Conservation (phyloP, 805 yeast species). For the Groenewaldozyma salmanticensis region DNA sequence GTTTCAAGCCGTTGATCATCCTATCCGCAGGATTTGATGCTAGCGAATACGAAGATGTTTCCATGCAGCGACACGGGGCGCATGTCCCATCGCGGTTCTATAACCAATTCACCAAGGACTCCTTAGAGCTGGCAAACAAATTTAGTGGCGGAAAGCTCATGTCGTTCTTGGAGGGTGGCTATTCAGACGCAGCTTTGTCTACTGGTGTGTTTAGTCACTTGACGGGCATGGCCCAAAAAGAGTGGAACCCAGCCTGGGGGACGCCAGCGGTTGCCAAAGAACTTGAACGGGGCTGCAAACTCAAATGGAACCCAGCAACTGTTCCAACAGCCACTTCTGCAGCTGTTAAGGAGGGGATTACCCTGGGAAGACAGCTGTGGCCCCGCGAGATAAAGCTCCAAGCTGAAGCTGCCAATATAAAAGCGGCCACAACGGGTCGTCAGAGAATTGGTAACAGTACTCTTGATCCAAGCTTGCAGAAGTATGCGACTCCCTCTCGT, state of each 20-base stretch:
- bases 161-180: conserved; percentile 77
- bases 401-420: conserved; percentile 8
- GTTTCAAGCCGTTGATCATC: conserved; percentile 51
- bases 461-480: not conserved
- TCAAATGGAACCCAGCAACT: conserved; percentile 38
- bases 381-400: conserved; percentile 16
- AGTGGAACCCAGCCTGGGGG: conserved; percentile 61
- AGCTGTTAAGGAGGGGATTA: conserved; percentile 23
- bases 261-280: conserved; percentile 52
- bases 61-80: conserved; percentile 78
- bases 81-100: conserved; percentile 77
- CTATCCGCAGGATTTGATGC: conserved; percentile 87
- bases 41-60: conserved; percentile 68
- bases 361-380: conserved; percentile 25
- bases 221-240: conserved; percentile 51
- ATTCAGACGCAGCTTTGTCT: conserved; percentile 68
- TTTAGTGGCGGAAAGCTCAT: conserved; percentile 52
- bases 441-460: conserved; percentile 2
- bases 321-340: not conserved
- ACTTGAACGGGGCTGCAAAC: conserved; percentile 57
- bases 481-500: conserved; percentile 16
- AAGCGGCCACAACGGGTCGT: conserved; percentile 15
- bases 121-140: conserved; percentile 55
- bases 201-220: conserved; percentile 76
- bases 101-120: conserved; percentile 61